phyloP scores from a whole-genome alignment of 1,284 basidiomycete genomes.

The Porogramme epimiltina region DNA sequence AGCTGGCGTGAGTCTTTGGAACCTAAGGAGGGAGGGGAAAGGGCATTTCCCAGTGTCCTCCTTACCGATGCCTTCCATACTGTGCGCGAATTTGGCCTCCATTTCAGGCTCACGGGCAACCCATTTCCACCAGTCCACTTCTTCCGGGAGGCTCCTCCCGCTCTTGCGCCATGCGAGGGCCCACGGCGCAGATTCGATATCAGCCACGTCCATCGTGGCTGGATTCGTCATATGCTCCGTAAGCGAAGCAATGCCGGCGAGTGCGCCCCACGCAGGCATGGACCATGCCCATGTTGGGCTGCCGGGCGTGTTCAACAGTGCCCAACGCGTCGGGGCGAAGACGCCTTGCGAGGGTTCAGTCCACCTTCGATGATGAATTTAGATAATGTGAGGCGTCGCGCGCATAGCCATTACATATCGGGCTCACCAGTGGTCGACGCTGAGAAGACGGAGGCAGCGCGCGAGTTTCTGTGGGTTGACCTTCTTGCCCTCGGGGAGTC shows the following conservation, averaged over 20 bases:
- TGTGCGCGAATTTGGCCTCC: neutral
- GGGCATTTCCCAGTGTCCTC: neutral
- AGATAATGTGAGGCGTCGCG: too few species aligned
- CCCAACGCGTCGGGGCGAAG: constrained; percentile 1
- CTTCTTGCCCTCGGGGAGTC: neutral
- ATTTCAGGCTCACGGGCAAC: neutral
- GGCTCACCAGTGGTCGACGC: neutral
- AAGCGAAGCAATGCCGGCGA: neutral
- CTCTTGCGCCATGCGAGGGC: neutral
- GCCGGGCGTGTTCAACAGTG: neutral
- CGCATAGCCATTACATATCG: too few species aligned
- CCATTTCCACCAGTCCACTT: neutral
- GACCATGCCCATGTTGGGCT: neutral
- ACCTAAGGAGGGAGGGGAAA: neutral
- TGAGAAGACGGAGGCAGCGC: neutral
- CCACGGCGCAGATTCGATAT: neutral
- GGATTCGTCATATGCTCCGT: neutral
- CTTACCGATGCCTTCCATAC: neutral
- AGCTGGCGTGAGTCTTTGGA: too few species aligned
- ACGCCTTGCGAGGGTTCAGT: neutral
- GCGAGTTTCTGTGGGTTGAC: neutral
- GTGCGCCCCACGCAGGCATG: neutral
- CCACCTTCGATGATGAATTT: neutral
- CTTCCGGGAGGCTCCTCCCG: neutral
- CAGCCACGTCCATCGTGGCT: neutral